phyloP scores from a whole-genome alignment of 768 basidiomycete genomes.

The Daedalea quercina region DNA sequence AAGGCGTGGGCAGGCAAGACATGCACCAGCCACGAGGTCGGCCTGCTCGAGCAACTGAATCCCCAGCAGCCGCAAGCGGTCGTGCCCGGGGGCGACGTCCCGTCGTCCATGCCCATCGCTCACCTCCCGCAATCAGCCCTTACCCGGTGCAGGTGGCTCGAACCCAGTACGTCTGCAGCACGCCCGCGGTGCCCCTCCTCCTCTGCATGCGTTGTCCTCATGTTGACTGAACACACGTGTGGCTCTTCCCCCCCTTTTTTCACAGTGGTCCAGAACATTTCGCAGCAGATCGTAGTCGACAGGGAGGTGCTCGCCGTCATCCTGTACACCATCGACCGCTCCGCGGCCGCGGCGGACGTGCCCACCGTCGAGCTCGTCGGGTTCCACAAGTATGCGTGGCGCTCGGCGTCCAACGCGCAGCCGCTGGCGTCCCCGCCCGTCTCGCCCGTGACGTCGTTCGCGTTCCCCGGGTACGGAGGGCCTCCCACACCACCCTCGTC shows the following conservation, averaged over 20 bases:
- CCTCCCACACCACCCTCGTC: not conserved
- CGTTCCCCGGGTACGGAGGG: not conserved
- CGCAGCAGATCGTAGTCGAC: constrained; percentile 67
- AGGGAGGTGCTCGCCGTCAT: constrained; percentile 55
- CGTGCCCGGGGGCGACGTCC: constrained; percentile 23
- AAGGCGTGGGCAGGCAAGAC: constrained; percentile 45
- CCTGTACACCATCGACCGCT: constrained; percentile 64
- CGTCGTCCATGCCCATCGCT: constrained; percentile 39
- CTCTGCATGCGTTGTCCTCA: constrained; percentile 4
- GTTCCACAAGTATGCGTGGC: constrained; percentile 36
- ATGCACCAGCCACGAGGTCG: constrained; percentile 48
- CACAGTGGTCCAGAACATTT: constrained; percentile 44
- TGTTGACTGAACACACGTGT: constrained; percentile 27
- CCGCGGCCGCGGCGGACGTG: constrained; percentile 32
- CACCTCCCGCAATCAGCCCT: constrained; percentile 63
- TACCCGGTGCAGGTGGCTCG: constrained; percentile 64
- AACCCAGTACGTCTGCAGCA: constrained; percentile 43
- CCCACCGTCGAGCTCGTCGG: constrained; percentile 58
- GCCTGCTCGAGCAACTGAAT: constrained; percentile 32
- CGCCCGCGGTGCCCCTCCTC: constrained; percentile 5
- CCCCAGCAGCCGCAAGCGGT: constrained; percentile 24
- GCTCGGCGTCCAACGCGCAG: constrained; percentile 22
- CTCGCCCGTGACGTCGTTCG: constrained; percentile 2
- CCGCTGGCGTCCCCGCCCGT: constrained; percentile 11
- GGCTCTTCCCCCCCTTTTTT: constrained; percentile 2